These are phyloP conservation scores for Leccinum sublutescens DNA, from an alignment of 768 basidiomycete genomes.

Conservation along the genomic window DNA sequence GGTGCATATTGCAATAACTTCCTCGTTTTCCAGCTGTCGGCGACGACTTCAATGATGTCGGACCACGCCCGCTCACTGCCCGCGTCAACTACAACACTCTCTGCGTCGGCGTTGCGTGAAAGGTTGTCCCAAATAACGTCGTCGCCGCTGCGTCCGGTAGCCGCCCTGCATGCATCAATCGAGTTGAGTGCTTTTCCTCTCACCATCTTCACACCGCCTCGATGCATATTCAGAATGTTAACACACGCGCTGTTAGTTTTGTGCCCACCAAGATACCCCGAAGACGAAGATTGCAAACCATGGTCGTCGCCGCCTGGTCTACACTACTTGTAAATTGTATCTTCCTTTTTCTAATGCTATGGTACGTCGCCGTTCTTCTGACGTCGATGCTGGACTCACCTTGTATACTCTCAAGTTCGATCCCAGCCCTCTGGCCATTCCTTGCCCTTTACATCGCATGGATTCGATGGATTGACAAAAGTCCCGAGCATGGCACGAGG, in stretches of 20 bases:
- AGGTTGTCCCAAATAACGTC: slow-evolving; percentile 57
- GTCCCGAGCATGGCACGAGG: slow-evolving; percentile 71
- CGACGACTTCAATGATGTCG: slow-evolving; percentile 27
- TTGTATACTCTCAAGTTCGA: slow-evolving; percentile 54
- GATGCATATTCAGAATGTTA: background rate
- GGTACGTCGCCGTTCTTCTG: slow-evolving; percentile 47
- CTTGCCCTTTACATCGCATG: slow-evolving; percentile 76
- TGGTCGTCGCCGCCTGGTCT: slow-evolving; percentile 87
- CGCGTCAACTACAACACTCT: slow-evolving; percentile 49
- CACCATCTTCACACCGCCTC: background rate
- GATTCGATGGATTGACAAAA: slow-evolving; percentile 71
- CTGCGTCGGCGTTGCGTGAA: slow-evolving; percentile 61
- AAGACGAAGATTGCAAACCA: slow-evolving; percentile 83
- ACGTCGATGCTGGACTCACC: background rate
- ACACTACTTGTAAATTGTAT: slow-evolving; percentile 69
- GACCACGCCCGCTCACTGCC: slow-evolving; percentile 33
- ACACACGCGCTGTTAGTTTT: slow-evolving; percentile 48
- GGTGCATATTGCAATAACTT: background rate
- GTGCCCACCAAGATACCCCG: slow-evolving; percentile 85
- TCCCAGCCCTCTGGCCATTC: slow-evolving; percentile 87
- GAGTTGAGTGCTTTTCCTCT: slow-evolving; percentile 46
- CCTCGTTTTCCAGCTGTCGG: background rate
- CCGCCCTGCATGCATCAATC: slow-evolving; percentile 68
- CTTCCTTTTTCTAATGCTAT: slow-evolving; percentile 72
- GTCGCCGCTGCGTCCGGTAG: slow-evolving; percentile 61